Conservation (phyloP, 2,329 filamentous ascomycete species). For the Trichoderma atrobrunneum region DNA sequence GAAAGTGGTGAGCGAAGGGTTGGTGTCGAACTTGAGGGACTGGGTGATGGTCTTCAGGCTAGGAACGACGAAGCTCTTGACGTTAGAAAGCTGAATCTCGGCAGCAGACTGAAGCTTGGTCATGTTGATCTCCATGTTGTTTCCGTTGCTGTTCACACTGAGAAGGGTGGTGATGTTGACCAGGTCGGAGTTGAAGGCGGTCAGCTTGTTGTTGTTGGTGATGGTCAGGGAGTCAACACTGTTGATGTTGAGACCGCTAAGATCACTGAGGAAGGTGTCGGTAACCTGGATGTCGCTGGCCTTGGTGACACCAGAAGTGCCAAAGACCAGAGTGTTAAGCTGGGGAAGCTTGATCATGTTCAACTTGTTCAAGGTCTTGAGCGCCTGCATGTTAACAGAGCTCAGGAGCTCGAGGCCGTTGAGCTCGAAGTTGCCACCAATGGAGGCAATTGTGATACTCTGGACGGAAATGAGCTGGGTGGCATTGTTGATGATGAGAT, state of each 20-base stretch:
- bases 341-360: constrained; percentile 68
- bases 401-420: constrained; percentile 66
- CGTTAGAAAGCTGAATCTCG: constrained; percentile 63
- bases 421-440: constrained; percentile 70
- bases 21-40: constrained; percentile 80
- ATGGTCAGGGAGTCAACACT: constrained; percentile 73
- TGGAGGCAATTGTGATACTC: constrained; percentile 58
- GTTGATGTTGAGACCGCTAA: constrained; percentile 77
- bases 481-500: constrained; percentile 61
- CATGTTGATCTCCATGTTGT: constrained; percentile 67
- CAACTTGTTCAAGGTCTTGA: constrained; percentile 66
- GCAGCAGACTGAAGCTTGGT: constrained; percentile 66
- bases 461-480: constrained; percentile 58
- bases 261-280: constrained; percentile 78
- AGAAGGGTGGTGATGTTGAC: constrained; percentile 69
- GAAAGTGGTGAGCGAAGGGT: constrained; percentile 61
- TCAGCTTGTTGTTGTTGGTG: constrained; percentile 85
- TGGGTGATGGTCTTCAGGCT: constrained; percentile 70
- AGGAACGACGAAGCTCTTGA: constrained; percentile 70
- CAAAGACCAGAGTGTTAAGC: constrained; percentile 50
- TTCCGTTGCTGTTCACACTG: constrained; percentile 77
- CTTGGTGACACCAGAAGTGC: constrained; percentile 58
- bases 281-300: constrained; percentile 70
- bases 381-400: constrained; percentile 61
- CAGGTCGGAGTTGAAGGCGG: constrained; percentile 72